Evolutionary conservation across 2,329 filamentous ascomycete genomes (phyloP).

Genomic region (Dichotomopilus funicola): DNA sequence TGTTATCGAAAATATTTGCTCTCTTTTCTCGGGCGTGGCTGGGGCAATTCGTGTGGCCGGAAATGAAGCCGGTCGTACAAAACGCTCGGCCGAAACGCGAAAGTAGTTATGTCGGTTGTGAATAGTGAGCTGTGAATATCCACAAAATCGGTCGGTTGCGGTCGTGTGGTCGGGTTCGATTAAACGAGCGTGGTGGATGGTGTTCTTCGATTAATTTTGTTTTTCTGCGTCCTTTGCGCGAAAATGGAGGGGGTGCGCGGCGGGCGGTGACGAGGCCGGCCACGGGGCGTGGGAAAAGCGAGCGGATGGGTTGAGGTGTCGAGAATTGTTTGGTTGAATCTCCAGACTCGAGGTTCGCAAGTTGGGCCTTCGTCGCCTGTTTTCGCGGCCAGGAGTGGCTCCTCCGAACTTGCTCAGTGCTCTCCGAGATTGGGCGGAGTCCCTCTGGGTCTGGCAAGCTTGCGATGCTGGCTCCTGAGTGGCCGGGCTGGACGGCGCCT

Average conservation of each 20-base stretch:
- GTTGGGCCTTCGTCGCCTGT: constrained; percentile 10
- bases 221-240: no score
- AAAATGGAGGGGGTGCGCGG: background rate
- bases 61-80: constrained; percentile 20
- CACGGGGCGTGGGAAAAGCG: background rate
- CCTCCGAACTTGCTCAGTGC: constrained; percentile 10
- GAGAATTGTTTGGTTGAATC: background rate
- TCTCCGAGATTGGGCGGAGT: constrained; percentile 16
- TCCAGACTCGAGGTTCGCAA: constrained; percentile 1
- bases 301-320: background rate
- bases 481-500: constrained; percentile 9
- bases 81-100: constrained; percentile 9
- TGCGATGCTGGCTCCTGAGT: constrained; percentile 10
- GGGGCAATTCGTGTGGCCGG: constrained; percentile 10
- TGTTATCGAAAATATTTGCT: background rate
- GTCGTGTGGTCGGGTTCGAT: background rate
- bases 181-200: constrained; percentile 12
- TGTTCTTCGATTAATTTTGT: background rate
- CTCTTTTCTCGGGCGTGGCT: constrained; percentile 1
- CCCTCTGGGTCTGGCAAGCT: constrained; percentile 6
- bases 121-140: background rate
- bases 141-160: background rate
- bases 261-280: background rate
- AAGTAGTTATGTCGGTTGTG: background rate
- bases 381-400: constrained; percentile 9